A percentile compares a stretch with the other conserved stretches of the same genome.
Evolutionary conservation across 257 asterid species (phyloP).

Genomic region (Eustoma russellianum): DNA sequence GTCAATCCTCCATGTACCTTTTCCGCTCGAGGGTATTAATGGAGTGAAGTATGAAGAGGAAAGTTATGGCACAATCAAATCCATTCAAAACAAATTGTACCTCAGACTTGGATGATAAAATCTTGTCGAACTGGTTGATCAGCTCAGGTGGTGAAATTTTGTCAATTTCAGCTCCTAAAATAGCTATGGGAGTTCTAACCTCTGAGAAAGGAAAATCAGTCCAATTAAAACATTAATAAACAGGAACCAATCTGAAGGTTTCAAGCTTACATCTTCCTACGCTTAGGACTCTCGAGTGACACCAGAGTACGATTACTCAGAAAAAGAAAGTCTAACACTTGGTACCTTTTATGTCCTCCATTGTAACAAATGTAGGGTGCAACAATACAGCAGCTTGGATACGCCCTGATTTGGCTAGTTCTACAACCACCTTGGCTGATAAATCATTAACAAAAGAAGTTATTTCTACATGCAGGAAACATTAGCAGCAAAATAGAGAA

Average conservation of each 20-base stretch:
- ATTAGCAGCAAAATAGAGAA: background rate
- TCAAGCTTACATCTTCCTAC: background rate
- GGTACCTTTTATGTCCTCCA: constrained; percentile 48
- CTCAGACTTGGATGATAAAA: constrained; percentile 37
- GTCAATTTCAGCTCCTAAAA: constrained; percentile 57
- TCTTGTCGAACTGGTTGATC: constrained; percentile 34
- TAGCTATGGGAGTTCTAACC: constrained; percentile 41
- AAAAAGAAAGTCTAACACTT: background rate
- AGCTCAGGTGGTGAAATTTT: constrained; percentile 35
- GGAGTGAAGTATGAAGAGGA: background rate
- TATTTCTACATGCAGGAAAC: background rate
- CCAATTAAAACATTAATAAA: background rate
- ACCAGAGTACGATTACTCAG: too few relatives aligned
- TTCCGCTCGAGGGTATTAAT: background rate
- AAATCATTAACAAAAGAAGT: constrained; percentile 4
- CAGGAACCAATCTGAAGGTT: background rate
- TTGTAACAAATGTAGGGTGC: constrained; percentile 42
- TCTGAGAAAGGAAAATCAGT: constrained; percentile 22
- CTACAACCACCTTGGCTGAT: constrained; percentile 49
- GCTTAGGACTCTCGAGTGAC: too few relatives aligned
- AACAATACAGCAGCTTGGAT: constrained; percentile 50
- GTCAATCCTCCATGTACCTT: too few relatives aligned
- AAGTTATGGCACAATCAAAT: background rate
- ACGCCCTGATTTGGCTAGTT: constrained; percentile 25
- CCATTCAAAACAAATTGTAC: constrained; percentile 14